Evolutionary conservation across 768 basidiomycete genomes (phyloP).

Genomic region (Boletus rufocinnamomeus): DNA sequence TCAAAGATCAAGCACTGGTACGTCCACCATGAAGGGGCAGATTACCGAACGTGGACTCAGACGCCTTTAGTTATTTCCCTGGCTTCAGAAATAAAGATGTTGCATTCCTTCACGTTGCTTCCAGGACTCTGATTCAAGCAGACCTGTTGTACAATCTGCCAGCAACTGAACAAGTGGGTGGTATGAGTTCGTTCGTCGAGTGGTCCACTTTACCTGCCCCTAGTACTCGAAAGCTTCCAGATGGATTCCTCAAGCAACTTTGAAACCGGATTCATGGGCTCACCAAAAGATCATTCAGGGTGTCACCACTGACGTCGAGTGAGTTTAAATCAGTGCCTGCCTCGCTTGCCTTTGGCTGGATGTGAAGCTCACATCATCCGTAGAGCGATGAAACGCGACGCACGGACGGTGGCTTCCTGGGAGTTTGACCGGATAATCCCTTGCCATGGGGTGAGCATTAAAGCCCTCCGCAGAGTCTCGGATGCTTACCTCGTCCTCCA

Average conservation of each 20-base stretch:
- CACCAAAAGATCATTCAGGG: constrained; percentile 27
- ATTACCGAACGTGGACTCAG: not conserved
- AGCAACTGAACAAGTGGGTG: constrained; percentile 66
- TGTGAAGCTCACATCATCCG: not conserved
- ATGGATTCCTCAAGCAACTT: constrained; percentile 31
- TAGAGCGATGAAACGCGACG: constrained; percentile 62
- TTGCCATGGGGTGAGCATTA: constrained; percentile 56
- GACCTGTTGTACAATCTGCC: constrained; percentile 87
- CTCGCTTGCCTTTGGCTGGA: not conserved
- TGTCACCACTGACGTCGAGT: constrained; percentile 32
- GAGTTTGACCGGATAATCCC: constrained; percentile 74
- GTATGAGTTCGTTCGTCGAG: not conserved
- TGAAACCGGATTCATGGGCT: constrained; percentile 35
- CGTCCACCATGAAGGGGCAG: not conserved
- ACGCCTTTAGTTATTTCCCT: constrained; percentile 57
- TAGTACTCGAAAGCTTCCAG: constrained; percentile 42
- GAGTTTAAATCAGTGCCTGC: constrained; percentile 3
- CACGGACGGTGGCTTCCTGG: constrained; percentile 67
- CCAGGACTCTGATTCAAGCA: constrained; percentile 74
- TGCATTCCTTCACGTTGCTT: constrained; percentile 74
- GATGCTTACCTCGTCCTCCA: constrained; percentile 17
- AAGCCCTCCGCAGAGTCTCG: not conserved
- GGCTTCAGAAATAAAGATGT: constrained; percentile 79
- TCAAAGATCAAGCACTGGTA: constrained; percentile 55
- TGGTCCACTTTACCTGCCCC: not conserved